Evolutionary conservation across 371 early-diverging fungal species (phyloP), one percentile per base, ranked within the genome.

Genomic region (Mortierella sp.): DNA sequence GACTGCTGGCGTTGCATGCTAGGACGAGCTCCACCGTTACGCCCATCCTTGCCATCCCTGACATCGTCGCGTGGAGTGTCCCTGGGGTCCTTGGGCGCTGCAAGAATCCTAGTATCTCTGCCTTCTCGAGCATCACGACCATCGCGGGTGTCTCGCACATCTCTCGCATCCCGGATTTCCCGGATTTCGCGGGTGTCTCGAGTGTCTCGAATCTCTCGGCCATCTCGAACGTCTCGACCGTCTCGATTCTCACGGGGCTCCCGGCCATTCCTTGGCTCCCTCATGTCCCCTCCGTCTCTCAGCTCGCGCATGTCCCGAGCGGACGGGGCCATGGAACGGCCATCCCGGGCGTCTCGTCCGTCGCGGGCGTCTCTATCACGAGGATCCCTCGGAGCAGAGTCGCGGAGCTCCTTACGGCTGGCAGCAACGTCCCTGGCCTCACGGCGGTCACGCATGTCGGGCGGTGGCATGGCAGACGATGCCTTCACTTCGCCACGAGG

Each of bases 331-430:
- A 53, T 44, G 22, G 71, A 13, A 19, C 75, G 29, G 58, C 53
- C 26, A 34, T 74, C 75, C 8, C 80, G 75, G 14, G n/a, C 10
- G 14, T 80, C 80, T 1, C 80, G 68, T 16, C 74, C 69, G 50
- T 77, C 77, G 16, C 71, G 66, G 13, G 55, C 44, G 9, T 73
- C 82, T 53, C 80, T 48, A 14, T 81, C 82, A 2, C 82, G 77
- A 44, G 77, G 77, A 44, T 81, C 82, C 47, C 82, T 68, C 7
- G 80, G 80, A 0, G 80, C 80, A 29, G 74, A 74, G 45, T 81
- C 77, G 2, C 82, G 67, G 47, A 81, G 64, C n/a, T 80, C 80
- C 55, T 76, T 76, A 13, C 80, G 68, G 22, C 69, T 72, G 4
- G 63, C 66, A 4, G 55, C 72, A 44, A 64, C 40, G 13, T 73